Evolutionary conservation across 1,284 basidiomycete genomes (phyloP), one percentile per base, ranked within the genome.

Genomic region (Neolentinus lepideus): DNA sequence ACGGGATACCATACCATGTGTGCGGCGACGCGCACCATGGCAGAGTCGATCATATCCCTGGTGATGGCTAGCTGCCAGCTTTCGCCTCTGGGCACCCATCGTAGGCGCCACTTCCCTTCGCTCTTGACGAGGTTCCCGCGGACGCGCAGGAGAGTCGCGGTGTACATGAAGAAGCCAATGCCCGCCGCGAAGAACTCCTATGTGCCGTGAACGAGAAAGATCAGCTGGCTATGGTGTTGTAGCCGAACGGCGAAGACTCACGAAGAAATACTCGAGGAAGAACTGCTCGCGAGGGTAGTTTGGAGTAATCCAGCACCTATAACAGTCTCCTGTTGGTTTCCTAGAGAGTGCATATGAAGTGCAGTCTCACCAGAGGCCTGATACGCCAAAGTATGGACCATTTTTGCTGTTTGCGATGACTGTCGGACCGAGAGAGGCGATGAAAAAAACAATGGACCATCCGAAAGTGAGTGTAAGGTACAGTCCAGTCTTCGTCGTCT

Each of bases 281-380:
- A 68, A 67, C 55, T 74, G 76, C 48, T 72, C 73, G 14, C 54
- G 29, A 3, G 71, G 70, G 61, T 80, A 80, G 6, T 62, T 60
- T 9, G 65, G 56, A 4, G 77, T 76, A 26, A 80, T 78, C 75
- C 77, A 78, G 57, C 77, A 78, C 73, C 76, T 71, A 43, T n/a
- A 25, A 12, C 9, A n/a, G 21, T 45, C 24, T 50, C 46, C n/a
- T 19, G 35, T 21, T 8, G 10, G 27, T 12, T 31, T 31, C 29
- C 29, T 31, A 31, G 6, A 9, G 8, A 43, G 3, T 43, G 6
- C 3, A 43, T 21, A 4, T 16, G 8, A 19, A 38, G 29, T 14
- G n/a, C 19, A 3, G 21, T 48, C 67, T 46, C 51, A 73, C 76
- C 76, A 76, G 54, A 64, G 69, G 2, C 75, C 76, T 0, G 73